Percentiles rank a stretch among this genome's conserved stretches.
Evolutionary conservation across 306 rosid species (phyloP).

Genomic region (Benincasa hispida): DNA sequence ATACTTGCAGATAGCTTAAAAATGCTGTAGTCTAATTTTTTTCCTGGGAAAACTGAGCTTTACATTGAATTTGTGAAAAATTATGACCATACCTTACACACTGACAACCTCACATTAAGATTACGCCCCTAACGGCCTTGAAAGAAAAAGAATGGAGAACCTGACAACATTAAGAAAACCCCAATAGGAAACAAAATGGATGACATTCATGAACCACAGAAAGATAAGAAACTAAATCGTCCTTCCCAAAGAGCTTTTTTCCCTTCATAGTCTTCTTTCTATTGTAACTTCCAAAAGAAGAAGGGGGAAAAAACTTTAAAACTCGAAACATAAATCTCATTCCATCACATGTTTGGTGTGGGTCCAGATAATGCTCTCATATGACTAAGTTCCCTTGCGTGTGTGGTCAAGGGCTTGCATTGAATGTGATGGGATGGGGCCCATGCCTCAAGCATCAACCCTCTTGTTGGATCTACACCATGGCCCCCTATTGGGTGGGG

Average conservation of each 20-base stretch:
- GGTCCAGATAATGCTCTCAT: neutral
- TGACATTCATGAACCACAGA: neutral
- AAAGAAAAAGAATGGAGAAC: neutral
- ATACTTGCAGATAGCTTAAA: neutral
- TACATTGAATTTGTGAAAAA: neutral
- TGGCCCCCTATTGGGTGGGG: too few species aligned
- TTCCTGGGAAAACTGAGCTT: neutral
- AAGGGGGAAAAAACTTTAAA: neutral
- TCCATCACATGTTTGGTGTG: neutral
- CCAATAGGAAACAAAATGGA: neutral
- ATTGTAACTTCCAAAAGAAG: neutral
- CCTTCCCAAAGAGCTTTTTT: neutral
- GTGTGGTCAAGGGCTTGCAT: too few species aligned
- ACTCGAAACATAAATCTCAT: neutral
- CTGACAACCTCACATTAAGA: neutral
- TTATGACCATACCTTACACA: neutral
- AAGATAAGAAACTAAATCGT: neutral
- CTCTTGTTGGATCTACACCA: too few species aligned
- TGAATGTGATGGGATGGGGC: too few species aligned
- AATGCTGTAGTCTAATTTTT: neutral
- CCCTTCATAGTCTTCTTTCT: neutral
- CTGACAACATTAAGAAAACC: neutral
- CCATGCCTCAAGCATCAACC: too few species aligned
- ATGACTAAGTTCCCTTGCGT: neutral
- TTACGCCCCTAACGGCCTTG: neutral